These are phyloP conservation scores for Breynia disticha DNA, from an alignment of 441 rosid species.

Conservation along the genomic window DNA sequence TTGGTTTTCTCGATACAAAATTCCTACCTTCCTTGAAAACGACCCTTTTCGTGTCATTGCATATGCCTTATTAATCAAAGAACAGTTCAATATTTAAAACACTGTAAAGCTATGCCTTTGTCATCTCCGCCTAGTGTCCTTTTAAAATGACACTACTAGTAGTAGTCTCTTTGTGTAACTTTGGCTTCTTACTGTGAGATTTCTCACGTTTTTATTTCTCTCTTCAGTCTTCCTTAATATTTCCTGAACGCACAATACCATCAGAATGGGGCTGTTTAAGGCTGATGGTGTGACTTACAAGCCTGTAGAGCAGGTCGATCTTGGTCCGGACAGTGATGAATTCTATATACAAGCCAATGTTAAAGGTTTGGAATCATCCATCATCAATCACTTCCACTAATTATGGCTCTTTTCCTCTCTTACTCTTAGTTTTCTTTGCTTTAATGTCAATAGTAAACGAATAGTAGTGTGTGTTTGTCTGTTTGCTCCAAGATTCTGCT, in stretches of 20 bases:
- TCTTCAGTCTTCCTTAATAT: no score
- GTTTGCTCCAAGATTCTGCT: not conserved
- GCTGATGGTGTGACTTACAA: slow-evolving; percentile 33
- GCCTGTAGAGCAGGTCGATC: slow-evolving; percentile 35
- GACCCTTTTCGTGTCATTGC: no score
- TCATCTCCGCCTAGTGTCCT: slow-evolving; percentile 1
- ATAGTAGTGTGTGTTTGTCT: not conserved
- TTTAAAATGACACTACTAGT: not conserved
- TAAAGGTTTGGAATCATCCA: slow-evolving; percentile 28
- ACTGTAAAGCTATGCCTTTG: not conserved
- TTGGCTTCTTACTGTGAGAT: not conserved
- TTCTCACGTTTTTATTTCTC: not conserved
- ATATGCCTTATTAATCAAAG: no score
- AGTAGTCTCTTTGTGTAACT: no score
- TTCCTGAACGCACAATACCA: not conserved
- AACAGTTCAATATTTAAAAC: not conserved
- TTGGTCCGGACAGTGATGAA: slow-evolving; percentile 36
- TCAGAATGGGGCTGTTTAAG: slow-evolving; percentile 33
- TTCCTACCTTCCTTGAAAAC: no score
- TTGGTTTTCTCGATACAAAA: no score
- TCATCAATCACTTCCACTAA: not conserved
- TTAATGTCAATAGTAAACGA: not conserved
- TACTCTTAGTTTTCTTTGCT: not conserved
- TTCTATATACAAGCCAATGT: slow-evolving; percentile 40
- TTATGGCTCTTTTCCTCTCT: not conserved